Percentiles rank a stretch among this genome's conserved stretches.
Conservation (phyloP, 108 stramenopile species). For the Aurantiochytrium sp. region DNA sequence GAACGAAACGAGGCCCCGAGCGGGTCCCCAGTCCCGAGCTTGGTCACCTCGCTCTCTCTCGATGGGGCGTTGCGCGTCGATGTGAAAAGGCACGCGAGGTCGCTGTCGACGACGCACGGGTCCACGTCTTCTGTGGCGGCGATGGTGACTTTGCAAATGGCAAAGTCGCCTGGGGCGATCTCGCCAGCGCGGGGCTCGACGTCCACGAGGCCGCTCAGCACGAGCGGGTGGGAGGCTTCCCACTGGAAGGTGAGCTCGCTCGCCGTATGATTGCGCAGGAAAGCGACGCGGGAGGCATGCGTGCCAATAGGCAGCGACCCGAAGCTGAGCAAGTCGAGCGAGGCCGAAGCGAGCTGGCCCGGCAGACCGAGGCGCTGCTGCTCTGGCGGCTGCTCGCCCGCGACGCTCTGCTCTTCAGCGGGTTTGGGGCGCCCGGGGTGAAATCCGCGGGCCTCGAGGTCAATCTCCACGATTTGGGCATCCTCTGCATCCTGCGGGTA, state of each 20-base stretch:
- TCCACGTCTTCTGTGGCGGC: neutral
- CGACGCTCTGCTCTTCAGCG: neutral
- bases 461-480: neutral
- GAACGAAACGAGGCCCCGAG: neutral
- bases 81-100: neutral
- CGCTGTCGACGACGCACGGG: neutral
- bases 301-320: neutral
- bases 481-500: neutral
- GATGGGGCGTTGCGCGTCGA: neutral
- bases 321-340: neutral
- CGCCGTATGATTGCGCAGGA: conserved; percentile 27
- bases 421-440: neutral
- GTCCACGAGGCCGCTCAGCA: neutral
- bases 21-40: neutral
- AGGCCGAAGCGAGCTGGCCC: neutral
- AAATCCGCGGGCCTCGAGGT: neutral
- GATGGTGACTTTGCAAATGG: neutral
- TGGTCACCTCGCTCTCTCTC: neutral
- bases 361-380: neutral
- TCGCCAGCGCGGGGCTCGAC: neutral
- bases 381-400: neutral
- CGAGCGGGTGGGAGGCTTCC: neutral
- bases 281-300: neutral
- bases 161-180: neutral
- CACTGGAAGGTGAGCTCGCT: neutral